phyloP scores from a whole-genome alignment of 345 rosid genomes.

The Arabidopsis thaliana region TAIR10.1 NC_003074.8:5891501-5892000 shows the following conservation, averaged over 20 bases:
- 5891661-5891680: not conserved
- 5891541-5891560: not conserved
- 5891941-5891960: conserved; percentile 97
- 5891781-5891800: conserved; percentile 22
- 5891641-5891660: not conserved
- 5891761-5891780: conserved; percentile 28
- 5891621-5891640: conserved; percentile 17
- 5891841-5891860: not conserved
- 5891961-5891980: conserved; percentile 97
- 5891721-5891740: conserved; percentile 4
- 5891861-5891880: not conserved
- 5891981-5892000: conserved; percentile 99
- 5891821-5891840: not conserved
- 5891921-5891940: conserved; percentile 97
- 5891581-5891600: conserved; percentile 23
- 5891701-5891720: conserved; percentile 31
- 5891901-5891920: conserved; percentile 99
- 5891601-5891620: not conserved
- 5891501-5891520: conserved; percentile 99
- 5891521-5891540: conserved; percentile 75
- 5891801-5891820: not conserved
- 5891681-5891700: conserved; percentile 10
- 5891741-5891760: conserved; percentile 18
- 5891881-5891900: conserved; percentile 68
- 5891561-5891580: conserved; percentile 11